Conservation (phyloP, 371 early-diverging fungal genomes). For the Mucor circinelloides region DNA sequence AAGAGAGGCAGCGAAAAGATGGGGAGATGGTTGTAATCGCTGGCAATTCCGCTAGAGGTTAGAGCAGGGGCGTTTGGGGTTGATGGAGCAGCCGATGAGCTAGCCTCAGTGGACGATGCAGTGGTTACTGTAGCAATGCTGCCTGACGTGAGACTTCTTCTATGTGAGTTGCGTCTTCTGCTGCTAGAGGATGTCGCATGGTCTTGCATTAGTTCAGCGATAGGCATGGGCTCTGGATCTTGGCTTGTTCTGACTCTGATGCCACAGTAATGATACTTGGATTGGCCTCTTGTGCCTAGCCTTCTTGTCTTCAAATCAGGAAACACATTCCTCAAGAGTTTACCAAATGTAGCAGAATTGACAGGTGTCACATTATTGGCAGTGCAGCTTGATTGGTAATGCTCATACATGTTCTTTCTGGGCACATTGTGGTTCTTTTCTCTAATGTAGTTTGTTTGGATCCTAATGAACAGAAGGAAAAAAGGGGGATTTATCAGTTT, state of each 20-base stretch:
- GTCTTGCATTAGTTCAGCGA: neutral
- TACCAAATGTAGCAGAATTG: slow-evolving; percentile 73
- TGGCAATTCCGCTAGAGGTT: neutral
- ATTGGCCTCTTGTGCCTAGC: slow-evolving; percentile 65
- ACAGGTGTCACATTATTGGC: slow-evolving; percentile 50
- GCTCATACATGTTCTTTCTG: slow-evolving; percentile 61
- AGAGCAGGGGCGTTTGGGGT: neutral
- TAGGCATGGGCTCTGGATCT: neutral
- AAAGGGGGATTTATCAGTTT: slow-evolving; percentile 1
- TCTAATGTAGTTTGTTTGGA: slow-evolving; percentile 56
- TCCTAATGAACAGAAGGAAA: slow-evolving; percentile 38
- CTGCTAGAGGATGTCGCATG: neutral
- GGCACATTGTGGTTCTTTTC: slow-evolving; percentile 61
- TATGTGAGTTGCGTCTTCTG: neutral
- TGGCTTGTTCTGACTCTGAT: slow-evolving; percentile 35
- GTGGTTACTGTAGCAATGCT: neutral
- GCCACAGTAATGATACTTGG: slow-evolving; percentile 64
- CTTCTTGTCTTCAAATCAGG: slow-evolving; percentile 65
- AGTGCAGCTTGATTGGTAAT: slow-evolving; percentile 55
- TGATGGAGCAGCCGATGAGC: neutral
- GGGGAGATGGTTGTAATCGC: neutral
- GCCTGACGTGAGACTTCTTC: neutral
- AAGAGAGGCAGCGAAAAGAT: neutral
- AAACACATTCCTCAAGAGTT: slow-evolving; percentile 63
- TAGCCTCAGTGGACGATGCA: neutral